Evolutionary conservation across 2,329 filamentous ascomycete species (phyloP), one percentile per base, ranked within the genome.

Genomic region (Fusarium haematococcum): DNA sequence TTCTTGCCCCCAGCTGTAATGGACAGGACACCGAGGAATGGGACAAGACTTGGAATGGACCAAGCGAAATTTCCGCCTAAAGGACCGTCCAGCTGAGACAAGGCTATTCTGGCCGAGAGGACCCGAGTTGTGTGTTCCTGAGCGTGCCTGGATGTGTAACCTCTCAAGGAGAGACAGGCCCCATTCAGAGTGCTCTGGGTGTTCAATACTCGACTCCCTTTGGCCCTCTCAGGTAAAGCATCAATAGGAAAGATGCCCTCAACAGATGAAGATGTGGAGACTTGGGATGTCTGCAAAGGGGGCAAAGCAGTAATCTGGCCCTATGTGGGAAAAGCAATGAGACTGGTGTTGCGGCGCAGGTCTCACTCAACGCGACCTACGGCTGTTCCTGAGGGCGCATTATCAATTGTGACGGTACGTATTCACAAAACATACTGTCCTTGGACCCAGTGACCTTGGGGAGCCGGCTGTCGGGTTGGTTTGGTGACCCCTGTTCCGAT

Each of bases 71-170:
- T 73, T 71, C 73, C 71, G 60, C 75, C 63, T 67, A 69, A 77
- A 80, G 72, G 73, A 71, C 70, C 72, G 48, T 69, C 63, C 32
- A 72, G 35, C 70, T 81, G 76, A 81, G 79, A 82, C 80, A 82
- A 11, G 43, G 27, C 60, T 70, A 76, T 75, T 52, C 73, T 72
- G 73, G 67, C 73, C 76, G 74, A 79, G 68, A 64, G 67, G 68
- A 71, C 48, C 73, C 73, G 69, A 67, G 54, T 41, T 73, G 48
- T 62, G 41, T 68, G 73, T 67, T 67, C 71, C 73, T 75, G 73
- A 69, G 58, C 48, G 70, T 71, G 64, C 69, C 68, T 75, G 64
- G 45, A 69, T 65, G 67, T 69, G 68, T 43, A 69, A 35, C 62
- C 60, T 65, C 45, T 43, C 65, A 41, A 59, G 59, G 58, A 65